Percentiles rank a stretch among this genome's conserved stretches.
Evolutionary conservation across 2,329 filamentous ascomycete genomes (phyloP).

Genomic region (Aureobasidium lini): DNA sequence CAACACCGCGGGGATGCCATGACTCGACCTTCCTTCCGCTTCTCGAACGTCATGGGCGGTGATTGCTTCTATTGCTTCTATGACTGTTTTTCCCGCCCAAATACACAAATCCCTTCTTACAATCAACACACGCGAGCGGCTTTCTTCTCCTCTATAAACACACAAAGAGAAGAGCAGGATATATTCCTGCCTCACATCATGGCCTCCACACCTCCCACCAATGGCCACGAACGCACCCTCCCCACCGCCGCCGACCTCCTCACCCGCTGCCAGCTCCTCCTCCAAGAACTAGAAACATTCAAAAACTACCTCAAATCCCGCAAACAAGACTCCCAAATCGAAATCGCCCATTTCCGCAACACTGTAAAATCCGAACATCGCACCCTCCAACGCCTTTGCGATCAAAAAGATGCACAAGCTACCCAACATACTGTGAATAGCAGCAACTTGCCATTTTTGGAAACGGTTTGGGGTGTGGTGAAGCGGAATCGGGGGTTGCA

Average conservation of each 20-base stretch:
- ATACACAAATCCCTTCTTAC: no score
- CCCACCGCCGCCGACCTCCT: conserved; percentile 24
- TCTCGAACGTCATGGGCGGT: no score
- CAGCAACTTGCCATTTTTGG: conserved; percentile 59
- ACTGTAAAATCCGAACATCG: conserved; percentile 28
- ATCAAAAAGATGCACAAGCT: background rate
- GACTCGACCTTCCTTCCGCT: background rate
- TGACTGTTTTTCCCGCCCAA: no score
- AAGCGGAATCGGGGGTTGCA: conserved; percentile 51
- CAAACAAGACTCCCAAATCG: conserved; percentile 30
- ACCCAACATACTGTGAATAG: conserved; percentile 51
- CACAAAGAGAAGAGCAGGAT: background rate
- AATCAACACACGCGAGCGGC: background rate
- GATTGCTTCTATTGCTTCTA: no score
- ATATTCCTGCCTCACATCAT: background rate
- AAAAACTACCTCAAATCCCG: conserved; percentile 27
- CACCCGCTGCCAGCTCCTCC: conserved; percentile 30
- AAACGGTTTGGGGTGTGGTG: conserved; percentile 55
- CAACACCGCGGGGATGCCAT: background rate
- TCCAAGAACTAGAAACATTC: conserved; percentile 36
- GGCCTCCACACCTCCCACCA: background rate
- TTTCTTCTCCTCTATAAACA: background rate
- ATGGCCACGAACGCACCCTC: background rate
- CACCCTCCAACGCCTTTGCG: conserved; percentile 25
- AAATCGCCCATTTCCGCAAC: conserved; percentile 27